These are phyloP conservation scores for Phytopythium vexans DNA, from an alignment of 352 stramenopile genomes.

Conservation along the genomic window DNA sequence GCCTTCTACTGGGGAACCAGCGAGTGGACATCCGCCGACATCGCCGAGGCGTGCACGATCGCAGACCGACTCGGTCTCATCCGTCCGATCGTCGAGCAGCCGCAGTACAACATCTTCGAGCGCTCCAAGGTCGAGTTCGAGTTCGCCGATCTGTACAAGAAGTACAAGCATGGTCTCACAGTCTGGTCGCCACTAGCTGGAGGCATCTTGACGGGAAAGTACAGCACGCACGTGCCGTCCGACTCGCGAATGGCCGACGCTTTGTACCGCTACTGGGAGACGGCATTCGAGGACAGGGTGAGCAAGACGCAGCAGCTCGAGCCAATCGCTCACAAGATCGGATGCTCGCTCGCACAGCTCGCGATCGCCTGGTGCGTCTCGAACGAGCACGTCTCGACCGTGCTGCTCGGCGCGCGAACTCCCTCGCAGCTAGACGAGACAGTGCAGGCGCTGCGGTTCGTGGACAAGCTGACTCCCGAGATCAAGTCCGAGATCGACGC, in stretches of 20 bases:
- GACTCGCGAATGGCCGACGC: slow-evolving; percentile 16
- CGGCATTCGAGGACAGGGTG: slow-evolving; percentile 12
- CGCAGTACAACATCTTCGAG: slow-evolving; percentile 62
- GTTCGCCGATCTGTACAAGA: slow-evolving; percentile 31
- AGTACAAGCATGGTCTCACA: slow-evolving; percentile 31
- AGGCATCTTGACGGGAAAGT: slow-evolving; percentile 41
- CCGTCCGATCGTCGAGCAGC: slow-evolving; percentile 39
- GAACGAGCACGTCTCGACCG: slow-evolving; percentile 33
- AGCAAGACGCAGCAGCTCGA: slow-evolving; percentile 11
- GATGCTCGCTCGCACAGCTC: slow-evolving; percentile 27
- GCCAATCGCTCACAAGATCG: slow-evolving; percentile 19
- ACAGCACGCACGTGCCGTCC: slow-evolving; percentile 27
- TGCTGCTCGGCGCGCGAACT: slow-evolving; percentile 39
- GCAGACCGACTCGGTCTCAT: slow-evolving; percentile 16
- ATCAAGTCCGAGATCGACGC: slow-evolving; percentile 36
- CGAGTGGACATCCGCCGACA: slow-evolving; percentile 42
- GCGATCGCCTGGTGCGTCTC: slow-evolving; percentile 39
- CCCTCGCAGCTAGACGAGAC: slow-evolving; percentile 49
- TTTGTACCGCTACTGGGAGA: slow-evolving; percentile 12
- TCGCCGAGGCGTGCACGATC: slow-evolving; percentile 28
- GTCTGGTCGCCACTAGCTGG: slow-evolving; percentile 31
- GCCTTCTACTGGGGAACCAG: too few species aligned
- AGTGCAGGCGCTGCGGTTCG: slow-evolving; percentile 32
- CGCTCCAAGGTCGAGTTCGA: slow-evolving; percentile 48
- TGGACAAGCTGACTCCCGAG: slow-evolving; percentile 40